phyloP scores from a whole-genome alignment of 139 green algal species.

The Zygnema circumcarinatum region DNA sequence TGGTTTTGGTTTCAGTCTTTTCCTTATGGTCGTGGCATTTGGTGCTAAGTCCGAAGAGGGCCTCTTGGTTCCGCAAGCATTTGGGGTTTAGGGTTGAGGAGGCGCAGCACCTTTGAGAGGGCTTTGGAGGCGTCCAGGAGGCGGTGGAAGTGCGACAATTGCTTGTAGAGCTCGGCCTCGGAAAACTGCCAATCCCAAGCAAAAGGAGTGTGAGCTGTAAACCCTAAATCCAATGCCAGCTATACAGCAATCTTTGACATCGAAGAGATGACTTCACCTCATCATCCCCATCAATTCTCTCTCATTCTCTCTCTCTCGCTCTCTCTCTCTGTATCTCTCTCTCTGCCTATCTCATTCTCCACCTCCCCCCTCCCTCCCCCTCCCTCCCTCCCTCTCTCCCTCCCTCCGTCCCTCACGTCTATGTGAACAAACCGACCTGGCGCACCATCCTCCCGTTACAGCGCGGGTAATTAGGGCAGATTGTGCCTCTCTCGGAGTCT shows the following conservation, averaged over 20 bases:
- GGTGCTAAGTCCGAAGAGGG: too few species aligned
- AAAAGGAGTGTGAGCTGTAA: background rate
- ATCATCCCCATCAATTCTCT: background rate
- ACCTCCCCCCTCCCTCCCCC: background rate
- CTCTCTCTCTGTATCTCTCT: background rate
- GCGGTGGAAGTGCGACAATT: conserved; percentile 55
- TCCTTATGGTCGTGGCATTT: too few species aligned
- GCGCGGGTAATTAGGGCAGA: conserved; percentile 53
- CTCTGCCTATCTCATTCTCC: background rate
- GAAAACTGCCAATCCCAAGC: conserved; percentile 50
- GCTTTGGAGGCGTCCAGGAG: conserved; percentile 30
- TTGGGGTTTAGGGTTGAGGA: too few species aligned
- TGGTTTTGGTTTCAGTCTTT: too few species aligned
- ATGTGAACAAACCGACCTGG: conserved; percentile 14
- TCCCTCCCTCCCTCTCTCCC: background rate
- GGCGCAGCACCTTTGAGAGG: conserved; percentile 55
- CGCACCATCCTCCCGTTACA: conserved; percentile 44
- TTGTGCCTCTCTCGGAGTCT: conserved; percentile 16
- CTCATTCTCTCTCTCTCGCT: background rate
- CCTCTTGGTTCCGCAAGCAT: too few species aligned
- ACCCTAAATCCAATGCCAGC: background rate
- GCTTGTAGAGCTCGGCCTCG: conserved; percentile 61
- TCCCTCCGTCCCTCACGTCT: background rate
- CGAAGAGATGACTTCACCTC: background rate
- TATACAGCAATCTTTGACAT: background rate